Percentiles rank a stretch among this genome's conserved stretches.
These are phyloP conservation scores for Fraxinus baroniana DNA, from an alignment of 305 asterid species.

Conservation along the genomic window DNA sequence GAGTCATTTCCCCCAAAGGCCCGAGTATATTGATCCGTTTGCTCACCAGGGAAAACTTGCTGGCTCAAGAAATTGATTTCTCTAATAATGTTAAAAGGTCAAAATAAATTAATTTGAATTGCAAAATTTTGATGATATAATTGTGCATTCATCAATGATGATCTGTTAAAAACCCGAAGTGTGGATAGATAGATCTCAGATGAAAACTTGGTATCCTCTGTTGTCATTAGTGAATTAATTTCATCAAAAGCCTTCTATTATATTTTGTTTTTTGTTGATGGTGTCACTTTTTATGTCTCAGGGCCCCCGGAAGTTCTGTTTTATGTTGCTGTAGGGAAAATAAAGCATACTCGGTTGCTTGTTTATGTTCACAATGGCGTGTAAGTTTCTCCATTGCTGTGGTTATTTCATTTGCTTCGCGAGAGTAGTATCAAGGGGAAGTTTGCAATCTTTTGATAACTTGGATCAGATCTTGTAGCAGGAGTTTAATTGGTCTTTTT, in stretches of 20 bases:
- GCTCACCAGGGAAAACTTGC: background rate
- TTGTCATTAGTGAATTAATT: background rate
- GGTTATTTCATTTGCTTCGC: background rate
- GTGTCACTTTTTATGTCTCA: background rate
- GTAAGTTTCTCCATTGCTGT: background rate
- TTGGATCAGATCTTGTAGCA: background rate
- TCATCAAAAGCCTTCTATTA: background rate
- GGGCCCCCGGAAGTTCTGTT: background rate
- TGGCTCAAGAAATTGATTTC: constrained; percentile 21
- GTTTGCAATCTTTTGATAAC: background rate
- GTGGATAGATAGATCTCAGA: constrained; percentile 12
- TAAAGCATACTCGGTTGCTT: background rate
- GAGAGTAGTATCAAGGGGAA: background rate
- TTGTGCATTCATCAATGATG: constrained; percentile 31
- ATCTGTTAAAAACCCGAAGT: constrained; percentile 34
- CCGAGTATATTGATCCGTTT: constrained; percentile 56
- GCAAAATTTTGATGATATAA: constrained; percentile 44
- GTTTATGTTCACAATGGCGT: background rate
- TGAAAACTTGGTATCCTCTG: background rate
- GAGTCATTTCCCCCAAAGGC: constrained; percentile 98
- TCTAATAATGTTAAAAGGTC: constrained; percentile 14
- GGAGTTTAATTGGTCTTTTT: background rate
- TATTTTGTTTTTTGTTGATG: background rate
- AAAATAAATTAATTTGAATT: constrained; percentile 26
- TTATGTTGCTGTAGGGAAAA: background rate